phyloP scores from a whole-genome alignment of 306 rosid genomes.

The Medicago truncatula region DNA sequence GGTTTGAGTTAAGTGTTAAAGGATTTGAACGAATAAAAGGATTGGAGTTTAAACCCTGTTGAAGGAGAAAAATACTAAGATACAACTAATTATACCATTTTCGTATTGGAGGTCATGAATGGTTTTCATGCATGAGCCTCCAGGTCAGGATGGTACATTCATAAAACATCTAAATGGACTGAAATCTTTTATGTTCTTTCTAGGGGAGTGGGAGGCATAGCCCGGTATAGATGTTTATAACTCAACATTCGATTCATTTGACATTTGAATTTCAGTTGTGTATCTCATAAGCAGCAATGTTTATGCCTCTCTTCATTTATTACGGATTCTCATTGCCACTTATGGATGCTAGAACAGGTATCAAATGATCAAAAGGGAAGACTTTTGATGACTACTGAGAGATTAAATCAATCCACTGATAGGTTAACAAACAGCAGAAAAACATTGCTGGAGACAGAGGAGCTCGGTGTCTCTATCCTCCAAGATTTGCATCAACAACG shows the following conservation, averaged over 20 bases:
- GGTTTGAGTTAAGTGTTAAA: not conserved
- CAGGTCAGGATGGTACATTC: not conserved
- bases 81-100: not conserved
- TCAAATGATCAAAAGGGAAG: constrained; percentile 64
- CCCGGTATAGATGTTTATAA: constrained; percentile 23
- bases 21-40: not conserved
- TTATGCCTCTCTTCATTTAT: not conserved
- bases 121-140: constrained; percentile 9
- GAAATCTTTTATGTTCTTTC: constrained; percentile 2
- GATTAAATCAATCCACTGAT: constrained; percentile 65
- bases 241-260: constrained; percentile 29
- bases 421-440: constrained; percentile 62
- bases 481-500: constrained; percentile 74
- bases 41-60: not conserved
- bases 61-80: not conserved
- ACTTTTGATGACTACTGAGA: constrained; percentile 61
- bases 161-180: constrained; percentile 20
- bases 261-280: constrained; percentile 23
- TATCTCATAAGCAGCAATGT: not conserved
- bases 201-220: constrained; percentile 9
- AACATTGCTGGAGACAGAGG: constrained; percentile 69
- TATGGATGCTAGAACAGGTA: constrained; percentile 49
- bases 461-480: constrained; percentile 68
- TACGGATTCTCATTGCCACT: constrained; percentile 12
- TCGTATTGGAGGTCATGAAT: constrained; percentile 16